phyloP scores from a whole-genome alignment of 371 early-diverging fungal species.

The Coelomomyces lativittatus region DNA sequence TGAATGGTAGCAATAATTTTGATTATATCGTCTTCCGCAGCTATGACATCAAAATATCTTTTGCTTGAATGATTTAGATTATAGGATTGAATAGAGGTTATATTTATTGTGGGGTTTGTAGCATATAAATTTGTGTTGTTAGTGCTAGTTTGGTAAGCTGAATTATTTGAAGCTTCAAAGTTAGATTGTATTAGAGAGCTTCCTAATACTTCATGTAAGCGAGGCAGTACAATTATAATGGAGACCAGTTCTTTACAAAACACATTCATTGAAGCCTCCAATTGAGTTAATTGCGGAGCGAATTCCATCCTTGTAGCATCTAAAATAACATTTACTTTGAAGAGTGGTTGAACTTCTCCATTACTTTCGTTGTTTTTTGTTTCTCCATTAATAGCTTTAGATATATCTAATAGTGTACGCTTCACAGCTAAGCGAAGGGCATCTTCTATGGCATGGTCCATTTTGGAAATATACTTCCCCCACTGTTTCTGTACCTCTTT shows the following conservation, averaged over 20 bases:
- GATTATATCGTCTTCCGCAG: conserved; percentile 26
- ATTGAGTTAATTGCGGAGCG: conserved; percentile 14
- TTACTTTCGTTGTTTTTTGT: conserved; percentile 16
- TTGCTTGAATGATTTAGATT: not conserved
- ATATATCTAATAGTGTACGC: conserved; percentile 23
- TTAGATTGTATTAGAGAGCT: conserved; percentile 1
- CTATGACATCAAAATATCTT: conserved; percentile 18
- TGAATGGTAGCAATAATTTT: conserved; percentile 29
- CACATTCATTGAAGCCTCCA: conserved; percentile 27
- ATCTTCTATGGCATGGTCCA: conserved; percentile 28
- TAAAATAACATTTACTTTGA: conserved; percentile 35
- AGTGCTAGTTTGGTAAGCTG: too few relatives aligned
- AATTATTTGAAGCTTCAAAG: not conserved
- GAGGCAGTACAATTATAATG: conserved; percentile 12
- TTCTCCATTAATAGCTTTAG: conserved; percentile 36
- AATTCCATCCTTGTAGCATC: conserved; percentile 32
- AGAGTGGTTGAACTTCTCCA: conserved; percentile 28
- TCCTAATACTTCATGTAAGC: conserved; percentile 7
- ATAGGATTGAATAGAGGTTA: too few relatives aligned
- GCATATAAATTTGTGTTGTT: too few relatives aligned
- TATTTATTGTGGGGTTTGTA: not conserved
- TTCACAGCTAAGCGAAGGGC: conserved; percentile 22
- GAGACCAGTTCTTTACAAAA: conserved; percentile 26
- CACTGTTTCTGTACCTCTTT: conserved; percentile 23
- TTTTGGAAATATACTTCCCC: conserved; percentile 17